Evolutionary conservation across 2,329 filamentous ascomycete species (phyloP), one percentile per base, ranked within the genome.

Genomic region (Sporothrix humicola): DNA sequence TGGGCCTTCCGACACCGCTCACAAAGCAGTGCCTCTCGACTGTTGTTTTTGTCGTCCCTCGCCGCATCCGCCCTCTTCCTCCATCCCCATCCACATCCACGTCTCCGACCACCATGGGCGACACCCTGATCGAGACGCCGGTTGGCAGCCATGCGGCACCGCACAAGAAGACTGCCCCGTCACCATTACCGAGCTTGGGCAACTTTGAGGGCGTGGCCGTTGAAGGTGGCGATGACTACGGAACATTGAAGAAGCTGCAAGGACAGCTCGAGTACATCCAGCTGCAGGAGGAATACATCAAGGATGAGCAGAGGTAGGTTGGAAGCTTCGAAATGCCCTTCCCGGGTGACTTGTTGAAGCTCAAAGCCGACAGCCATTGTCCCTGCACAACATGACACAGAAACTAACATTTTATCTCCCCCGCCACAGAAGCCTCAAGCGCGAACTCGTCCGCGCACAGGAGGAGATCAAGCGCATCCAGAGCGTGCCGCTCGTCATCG

Each of bases 381-480:
- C 31, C 31, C 31, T 37, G 31, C 31, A 37, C 31, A 37, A 7
- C 31, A 37, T 37, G 31, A 37, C 31, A 37, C 31, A 37, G 31
- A 37, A 1, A 37, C 73, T 75, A 65, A 74, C 74, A 13, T 8
- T 42, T 37, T 6, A 26, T 44, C n/a, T 26, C 48, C 52, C 42
- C 17, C 44, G 20, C 3, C 5, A 59, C 78, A 94, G 94, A 86
- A 98, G 94, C 84, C 84, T 99, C 82, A 99, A 99, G 88, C 91
- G 96, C 79, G 96, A 99, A 87, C 89, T 99, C 70, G 95, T 99
- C 72, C 91, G 96, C 78, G 96, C 96, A 78, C 96, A 99, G 82
- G 96, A 99, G 83, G 96, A 99, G 86, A 99, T 99, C 86, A 99
- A 99, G 87, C 91, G 96, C 77, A 99, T 99, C 82, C 96, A 99